Percentiles rank a stretch among this genome's conserved stretches.
These are phyloP conservation scores for Microstroma glucosiphilum DNA, from an alignment of 1,284 basidiomycete species.

Conservation along the genomic window DNA sequence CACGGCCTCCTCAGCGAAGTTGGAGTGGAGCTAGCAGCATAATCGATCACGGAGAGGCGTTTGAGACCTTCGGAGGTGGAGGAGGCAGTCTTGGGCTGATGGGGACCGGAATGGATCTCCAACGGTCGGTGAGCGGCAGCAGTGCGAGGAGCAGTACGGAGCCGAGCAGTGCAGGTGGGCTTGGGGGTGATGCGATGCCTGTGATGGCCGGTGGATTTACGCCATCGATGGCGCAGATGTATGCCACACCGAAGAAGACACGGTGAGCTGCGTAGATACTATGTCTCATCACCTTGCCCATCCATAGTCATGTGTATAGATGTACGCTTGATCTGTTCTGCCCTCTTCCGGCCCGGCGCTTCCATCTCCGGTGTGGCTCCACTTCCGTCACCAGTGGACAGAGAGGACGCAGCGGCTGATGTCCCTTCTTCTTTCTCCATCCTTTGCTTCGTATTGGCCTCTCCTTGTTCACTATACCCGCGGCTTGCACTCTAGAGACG, in stretches of 20 bases:
- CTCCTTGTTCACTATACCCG: too few species aligned
- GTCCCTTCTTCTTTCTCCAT: too few species aligned
- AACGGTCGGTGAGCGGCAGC: neutral
- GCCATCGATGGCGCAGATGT: neutral
- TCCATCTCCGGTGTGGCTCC: too few species aligned
- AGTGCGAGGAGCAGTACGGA: neutral
- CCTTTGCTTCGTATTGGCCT: too few species aligned
- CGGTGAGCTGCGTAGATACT: neutral
- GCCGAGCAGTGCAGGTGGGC: neutral
- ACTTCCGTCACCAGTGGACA: too few species aligned
- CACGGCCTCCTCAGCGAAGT: too few species aligned
- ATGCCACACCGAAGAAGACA: neutral
- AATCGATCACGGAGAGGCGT: neutral
- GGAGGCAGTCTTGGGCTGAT: neutral
- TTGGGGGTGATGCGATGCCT: neutral
- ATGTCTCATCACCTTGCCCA: too few species aligned
- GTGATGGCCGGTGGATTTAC: neutral
- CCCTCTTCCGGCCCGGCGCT: too few species aligned
- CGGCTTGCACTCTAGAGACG: too few species aligned
- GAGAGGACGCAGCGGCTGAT: too few species aligned
- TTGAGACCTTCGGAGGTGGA: neutral
- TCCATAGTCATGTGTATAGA: too few species aligned
- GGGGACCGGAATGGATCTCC: neutral
- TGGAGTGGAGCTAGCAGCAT: neutral
- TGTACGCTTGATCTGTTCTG: too few species aligned